These are phyloP conservation scores for apple (Malus domestica) DNA, from an alignment of 306 rosid genomes.

Conservation along the genomic window ASM211411v1 NC_041802.1:26755001-26755500, in stretches of 20 bases:
- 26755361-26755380: conserved; percentile 97
- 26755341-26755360: conserved; percentile 89
- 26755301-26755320: conserved; percentile 77
- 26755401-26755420: conserved; percentile 5
- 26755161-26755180: conserved; percentile 67
- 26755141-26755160: conserved; percentile 64
- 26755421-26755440: neutral
- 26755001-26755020: conserved; percentile 91
- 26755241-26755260: conserved; percentile 88
- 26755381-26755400: conserved; percentile 35
- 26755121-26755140: conserved; percentile 84
- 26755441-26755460: neutral
- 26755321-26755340: conserved; percentile 91
- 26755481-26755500: conserved; percentile 16
- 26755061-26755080: conserved; percentile 69
- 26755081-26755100: conserved; percentile 65
- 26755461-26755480: neutral
- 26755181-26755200: conserved; percentile 80
- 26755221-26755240: conserved; percentile 92
- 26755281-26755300: conserved; percentile 82
- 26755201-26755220: conserved; percentile 85
- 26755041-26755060: conserved; percentile 94
- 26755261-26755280: conserved; percentile 83
- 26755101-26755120: conserved; percentile 80
- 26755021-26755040: conserved; percentile 79